These are phyloP conservation scores for Rhizopogon roseolus DNA, from an alignment of 768 basidiomycete genomes.

Conservation along the genomic window DNA sequence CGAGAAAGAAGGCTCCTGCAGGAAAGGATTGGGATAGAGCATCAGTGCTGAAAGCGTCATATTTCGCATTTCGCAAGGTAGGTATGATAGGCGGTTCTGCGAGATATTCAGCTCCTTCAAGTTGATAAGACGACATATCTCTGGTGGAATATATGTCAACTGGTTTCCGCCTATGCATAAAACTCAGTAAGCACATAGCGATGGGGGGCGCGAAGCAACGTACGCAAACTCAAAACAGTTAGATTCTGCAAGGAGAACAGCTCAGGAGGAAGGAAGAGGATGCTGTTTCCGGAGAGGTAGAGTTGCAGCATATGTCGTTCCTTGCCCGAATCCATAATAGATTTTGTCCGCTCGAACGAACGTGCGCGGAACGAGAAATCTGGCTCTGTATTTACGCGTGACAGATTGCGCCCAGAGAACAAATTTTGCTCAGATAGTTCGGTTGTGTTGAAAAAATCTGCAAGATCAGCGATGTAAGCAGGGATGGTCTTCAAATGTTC, in stretches of 20 bases:
- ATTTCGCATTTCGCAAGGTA: conserved; percentile 62
- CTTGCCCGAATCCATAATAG: conserved; percentile 28
- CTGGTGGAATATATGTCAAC: conserved; percentile 55
- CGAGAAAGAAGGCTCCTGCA: conserved; percentile 26
- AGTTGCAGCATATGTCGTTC: conserved; percentile 50
- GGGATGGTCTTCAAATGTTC: conserved; percentile 46
- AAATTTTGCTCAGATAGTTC: conserved; percentile 27
- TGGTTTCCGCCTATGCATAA: conserved; percentile 46
- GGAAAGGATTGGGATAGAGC: conserved; percentile 60
- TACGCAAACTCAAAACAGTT: conserved; percentile 61
- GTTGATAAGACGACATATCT: conserved; percentile 48
- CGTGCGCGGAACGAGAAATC: conserved; percentile 13
- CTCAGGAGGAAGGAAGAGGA: conserved; percentile 49
- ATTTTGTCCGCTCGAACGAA: conserved; percentile 22
- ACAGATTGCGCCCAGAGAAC: conserved; percentile 20
- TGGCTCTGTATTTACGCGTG: conserved; percentile 33
- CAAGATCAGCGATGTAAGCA: conserved; percentile 38
- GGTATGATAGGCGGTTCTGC: conserved; percentile 49
- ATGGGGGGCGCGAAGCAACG: conserved; percentile 19
- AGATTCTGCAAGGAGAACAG: conserved; percentile 54
- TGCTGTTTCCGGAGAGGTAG: conserved; percentile 50
- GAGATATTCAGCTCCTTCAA: conserved; percentile 60
- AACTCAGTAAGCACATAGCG: background rate
- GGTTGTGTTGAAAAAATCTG: conserved; percentile 39
- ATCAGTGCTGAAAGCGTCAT: conserved; percentile 47